Evolutionary conservation across 2,329 filamentous ascomycete genomes (phyloP), one percentile per base, ranked within the genome.

Genomic region (Penicillium olsonii): DNA sequence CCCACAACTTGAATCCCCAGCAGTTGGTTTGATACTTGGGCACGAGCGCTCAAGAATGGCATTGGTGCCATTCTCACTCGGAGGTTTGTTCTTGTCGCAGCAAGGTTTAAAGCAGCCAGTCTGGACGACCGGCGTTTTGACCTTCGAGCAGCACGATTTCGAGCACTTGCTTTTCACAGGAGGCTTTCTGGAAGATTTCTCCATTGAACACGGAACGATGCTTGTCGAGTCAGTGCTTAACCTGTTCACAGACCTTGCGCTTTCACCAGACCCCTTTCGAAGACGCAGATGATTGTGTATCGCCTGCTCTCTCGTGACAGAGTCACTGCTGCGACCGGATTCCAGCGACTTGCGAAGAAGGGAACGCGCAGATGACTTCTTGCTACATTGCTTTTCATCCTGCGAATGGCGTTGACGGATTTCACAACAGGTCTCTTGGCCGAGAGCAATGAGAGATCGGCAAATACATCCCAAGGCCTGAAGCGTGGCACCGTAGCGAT

Each of bases 401-500:
- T 31, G 20, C 15, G 45, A 45, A 14, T 11, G 40, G 15, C 42
- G 45, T 10, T 27, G 62, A 12, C 51, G 61, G 18, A 61, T 57
- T 18, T 63, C 57, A 46, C 79, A 82, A 66, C 79, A 82, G 0
- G 78, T 72, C 53, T 82, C 77, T 47, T 78, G 70, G 0, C 79
- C 78, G 15, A 80, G 68, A 8, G 78, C 74, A 22, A 82, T 52
- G 14, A 83, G 71, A 17, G 77, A 72, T 15, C 78, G 74, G 50
- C 80, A 83, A 52, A 82, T 77, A 59, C 79, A 82, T 3, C 79
- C 79, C 1, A 83, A 62, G 4, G 78, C 74, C 37, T 74, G 62
- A 2, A 82, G 71, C 12, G 58, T 75, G 2, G 69, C 68, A 1
- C 66, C 69, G 45, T 80, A 81, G 19, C 61, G 68, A 19, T 70